Evolutionary conservation across 2,329 filamentous ascomycete genomes (phyloP).

Genomic region (Pyricularia sp.): DNA sequence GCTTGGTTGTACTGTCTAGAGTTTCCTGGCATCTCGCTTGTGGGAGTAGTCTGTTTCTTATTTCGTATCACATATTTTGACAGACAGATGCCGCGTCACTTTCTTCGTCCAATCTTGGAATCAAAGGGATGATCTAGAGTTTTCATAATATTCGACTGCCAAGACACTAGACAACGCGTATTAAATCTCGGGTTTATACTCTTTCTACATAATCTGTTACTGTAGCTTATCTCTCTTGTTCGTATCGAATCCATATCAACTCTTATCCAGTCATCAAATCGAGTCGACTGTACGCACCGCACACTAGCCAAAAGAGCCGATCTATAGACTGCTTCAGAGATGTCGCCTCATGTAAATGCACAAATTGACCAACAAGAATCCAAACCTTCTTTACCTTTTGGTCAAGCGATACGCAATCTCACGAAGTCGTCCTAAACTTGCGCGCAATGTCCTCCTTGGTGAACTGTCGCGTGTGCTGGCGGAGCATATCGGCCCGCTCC

Average conservation of each 20-base stretch:
- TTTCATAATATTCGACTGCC: too few species aligned
- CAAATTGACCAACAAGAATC: not conserved
- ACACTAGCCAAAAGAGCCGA: not conserved
- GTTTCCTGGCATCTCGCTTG: too few species aligned
- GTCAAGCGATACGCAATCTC: not conserved
- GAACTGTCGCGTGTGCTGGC: constrained; percentile 51
- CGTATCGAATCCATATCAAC: not conserved
- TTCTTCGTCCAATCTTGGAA: too few species aligned
- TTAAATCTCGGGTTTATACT: not conserved
- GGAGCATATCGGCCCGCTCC: constrained; percentile 49
- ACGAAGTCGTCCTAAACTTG: constrained; percentile 30
- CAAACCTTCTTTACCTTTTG: not conserved
- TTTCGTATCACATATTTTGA: too few species aligned
- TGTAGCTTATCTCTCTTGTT: not conserved
- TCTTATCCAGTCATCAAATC: not conserved
- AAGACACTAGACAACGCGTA: too few species aligned
- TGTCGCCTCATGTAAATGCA: not conserved
- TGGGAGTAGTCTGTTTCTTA: too few species aligned
- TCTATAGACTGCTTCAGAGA: not conserved
- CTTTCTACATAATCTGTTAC: not conserved
- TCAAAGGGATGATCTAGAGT: too few species aligned
- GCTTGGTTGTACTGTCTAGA: too few species aligned
- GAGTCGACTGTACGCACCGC: not conserved
- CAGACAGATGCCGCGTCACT: too few species aligned
- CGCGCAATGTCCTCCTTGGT: constrained; percentile 47